Evolutionary conservation across 2,329 filamentous ascomycete species (phyloP).

Genomic region (Leptodontidium sp.): DNA sequence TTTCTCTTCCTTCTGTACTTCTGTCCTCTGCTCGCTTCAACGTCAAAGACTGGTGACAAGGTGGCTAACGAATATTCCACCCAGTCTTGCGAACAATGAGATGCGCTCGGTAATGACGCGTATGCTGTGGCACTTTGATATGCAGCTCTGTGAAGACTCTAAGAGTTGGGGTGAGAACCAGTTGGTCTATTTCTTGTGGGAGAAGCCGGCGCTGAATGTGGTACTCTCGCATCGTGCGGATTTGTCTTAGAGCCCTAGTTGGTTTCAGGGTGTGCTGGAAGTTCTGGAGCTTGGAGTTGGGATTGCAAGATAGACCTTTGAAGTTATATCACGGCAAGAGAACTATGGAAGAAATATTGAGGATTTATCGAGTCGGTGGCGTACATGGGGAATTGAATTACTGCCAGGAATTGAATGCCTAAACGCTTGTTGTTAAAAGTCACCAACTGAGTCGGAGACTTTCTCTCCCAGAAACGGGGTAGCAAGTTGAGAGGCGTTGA

Average conservation of each 20-base stretch:
- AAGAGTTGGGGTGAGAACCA: conserved; percentile 16
- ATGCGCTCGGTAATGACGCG: conserved; percentile 36
- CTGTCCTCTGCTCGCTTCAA: neutral
- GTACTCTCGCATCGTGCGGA: neutral
- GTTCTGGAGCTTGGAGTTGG: neutral
- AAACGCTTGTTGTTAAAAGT: no score
- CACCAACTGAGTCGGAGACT: no score
- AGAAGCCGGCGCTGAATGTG: conserved; percentile 22
- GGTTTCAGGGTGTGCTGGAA: neutral
- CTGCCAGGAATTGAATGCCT: no score
- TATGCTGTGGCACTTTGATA: conserved; percentile 41
- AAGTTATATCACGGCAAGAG: no score
- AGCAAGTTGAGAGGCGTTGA: no score
- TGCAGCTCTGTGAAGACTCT: conserved; percentile 22
- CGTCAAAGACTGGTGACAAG: neutral
- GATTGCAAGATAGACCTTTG: no score
- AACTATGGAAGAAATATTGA: no score
- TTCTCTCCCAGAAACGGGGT: no score
- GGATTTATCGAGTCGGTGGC: no score
- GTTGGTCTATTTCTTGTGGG: conserved; percentile 27
- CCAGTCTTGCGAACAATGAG: conserved; percentile 31
- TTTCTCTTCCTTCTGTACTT: neutral
- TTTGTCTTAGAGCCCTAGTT: neutral
- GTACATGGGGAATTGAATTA: no score
- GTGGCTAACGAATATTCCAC: neutral